Base-by-base conservation (phyloP, 1,139 yeast genomes). In the Groenewaldozyma auringiensis region DNA sequence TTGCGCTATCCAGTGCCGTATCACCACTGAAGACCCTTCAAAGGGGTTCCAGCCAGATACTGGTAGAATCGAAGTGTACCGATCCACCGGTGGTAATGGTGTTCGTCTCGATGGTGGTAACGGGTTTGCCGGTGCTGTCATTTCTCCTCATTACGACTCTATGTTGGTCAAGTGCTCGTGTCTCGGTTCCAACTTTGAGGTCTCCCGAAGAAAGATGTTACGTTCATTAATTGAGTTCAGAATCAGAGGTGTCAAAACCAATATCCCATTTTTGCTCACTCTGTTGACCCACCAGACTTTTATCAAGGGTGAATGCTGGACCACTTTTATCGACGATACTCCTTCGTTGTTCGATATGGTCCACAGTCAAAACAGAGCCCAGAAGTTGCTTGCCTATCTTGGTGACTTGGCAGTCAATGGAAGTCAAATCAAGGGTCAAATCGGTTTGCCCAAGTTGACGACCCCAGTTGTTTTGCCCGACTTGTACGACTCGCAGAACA, bases 71-170 rank as follows among this genome's bases (percentile, higher is more conserved):
- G 99, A 92, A 68, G 99, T 92, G 42, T 92, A 92, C 73, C 79
- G 98, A 67, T 88, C 97, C 34, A 87, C 98, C 35, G 99, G 99
- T 71, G 99, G 99, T 74, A 92, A 92, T 63, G 99, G 99, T 65
- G 96, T 92, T 43, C 82, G 99, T 71, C 76, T 92, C 57, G 99
- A 92, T 65, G 99, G 98, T 72, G 98, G 98, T 70, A 92, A 92
- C 64, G 97, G 97, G 4, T 92, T 88, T 68, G 95, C 96, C n/a
- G 99, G 99, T 55, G 87, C 97, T 29, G 81, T 94, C 55, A 92
- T 92, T 56, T 83, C 96, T 32, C 98, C 99, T 42, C 96, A 88
- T 69, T 92, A 92, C 69, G 99, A 92, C 69, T 89, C 97, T 42
- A 86, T 92, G 96, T 77, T 92, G 76, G 98, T 92, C 54, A 92